A percentile compares a stretch with the other conserved stretches of the same genome.
phyloP scores from a whole-genome alignment of 176 grass and related monocot genomes.

The Oryza rufipogon region DNA sequence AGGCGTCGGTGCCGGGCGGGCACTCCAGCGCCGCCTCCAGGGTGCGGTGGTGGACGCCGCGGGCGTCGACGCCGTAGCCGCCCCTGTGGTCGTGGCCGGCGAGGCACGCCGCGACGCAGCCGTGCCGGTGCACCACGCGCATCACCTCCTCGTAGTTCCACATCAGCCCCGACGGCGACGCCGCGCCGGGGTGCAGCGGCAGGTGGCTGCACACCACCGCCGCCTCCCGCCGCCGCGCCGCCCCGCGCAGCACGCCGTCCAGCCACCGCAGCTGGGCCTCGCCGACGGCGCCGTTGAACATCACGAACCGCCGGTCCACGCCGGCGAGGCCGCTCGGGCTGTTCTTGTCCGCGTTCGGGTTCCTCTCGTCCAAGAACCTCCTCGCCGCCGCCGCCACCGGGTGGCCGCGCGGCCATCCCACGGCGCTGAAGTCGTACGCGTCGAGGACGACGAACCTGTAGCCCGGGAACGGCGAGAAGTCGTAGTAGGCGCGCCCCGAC shows the following conservation, averaged over 20 bases:
- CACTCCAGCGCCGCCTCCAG: conserved; percentile 89
- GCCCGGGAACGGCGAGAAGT: conserved; percentile 66
- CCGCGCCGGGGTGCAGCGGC: conserved; percentile 61
- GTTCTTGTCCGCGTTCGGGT: conserved; percentile 81
- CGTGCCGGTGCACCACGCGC: conserved; percentile 55
- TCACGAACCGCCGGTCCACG: conserved; percentile 68
- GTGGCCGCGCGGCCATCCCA: conserved; percentile 63
- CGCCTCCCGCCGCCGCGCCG: conserved; percentile 43
- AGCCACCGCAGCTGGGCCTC: conserved; percentile 76
- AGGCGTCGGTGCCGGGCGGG: conserved; percentile 73
- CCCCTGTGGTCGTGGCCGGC: conserved; percentile 76
- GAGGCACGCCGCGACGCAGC: conserved; percentile 79
- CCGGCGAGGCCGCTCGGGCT: conserved; percentile 62
- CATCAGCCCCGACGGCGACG: conserved; percentile 58
- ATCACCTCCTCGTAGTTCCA: conserved; percentile 88
- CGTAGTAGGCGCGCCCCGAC: conserved; percentile 57
- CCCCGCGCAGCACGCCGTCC: conserved; percentile 49
- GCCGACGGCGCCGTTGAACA: conserved; percentile 77
- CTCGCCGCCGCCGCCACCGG: conserved; percentile 51
- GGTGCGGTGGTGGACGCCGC: conserved; percentile 72
- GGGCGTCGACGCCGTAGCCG: conserved; percentile 64
- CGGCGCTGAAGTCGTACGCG: conserved; percentile 77
- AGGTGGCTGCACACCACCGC: conserved; percentile 82
- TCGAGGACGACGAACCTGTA: conserved; percentile 74
- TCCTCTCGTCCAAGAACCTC: conserved; percentile 53